Evolutionary conservation across 345 rosid species (phyloP).

Genomic region (Sapria himalayana): DNA sequence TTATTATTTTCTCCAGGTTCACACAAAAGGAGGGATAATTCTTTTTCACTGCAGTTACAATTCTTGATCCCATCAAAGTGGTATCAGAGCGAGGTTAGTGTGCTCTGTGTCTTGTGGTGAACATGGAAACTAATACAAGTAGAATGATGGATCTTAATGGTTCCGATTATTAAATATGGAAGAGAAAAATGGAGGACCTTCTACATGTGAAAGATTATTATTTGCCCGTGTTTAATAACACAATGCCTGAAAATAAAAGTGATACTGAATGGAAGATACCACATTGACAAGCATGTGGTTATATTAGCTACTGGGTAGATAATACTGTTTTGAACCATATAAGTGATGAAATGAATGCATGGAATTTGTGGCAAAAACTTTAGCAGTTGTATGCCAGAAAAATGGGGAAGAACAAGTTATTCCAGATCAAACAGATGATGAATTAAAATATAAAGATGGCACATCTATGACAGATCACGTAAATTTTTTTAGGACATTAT

Average conservation of each 20-base stretch:
- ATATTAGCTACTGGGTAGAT: neutral
- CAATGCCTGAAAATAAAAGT: neutral
- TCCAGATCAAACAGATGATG: neutral
- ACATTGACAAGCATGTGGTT: neutral
- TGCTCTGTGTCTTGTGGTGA: no score
- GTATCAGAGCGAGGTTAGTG: no score
- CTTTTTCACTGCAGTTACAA: no score
- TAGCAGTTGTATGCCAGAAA: neutral
- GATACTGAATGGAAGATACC: neutral
- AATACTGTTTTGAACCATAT: constrained; percentile 4
- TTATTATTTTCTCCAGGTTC: no score
- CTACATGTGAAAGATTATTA: no score
- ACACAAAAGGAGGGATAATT: no score
- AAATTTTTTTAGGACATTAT: neutral
- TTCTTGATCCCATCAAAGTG: no score
- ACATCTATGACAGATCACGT: neutral
- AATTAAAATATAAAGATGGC: neutral
- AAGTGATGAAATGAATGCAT: neutral
- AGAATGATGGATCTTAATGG: no score
- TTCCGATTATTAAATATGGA: neutral
- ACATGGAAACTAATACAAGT: no score
- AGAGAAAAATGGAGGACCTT: neutral
- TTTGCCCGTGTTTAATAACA: neutral
- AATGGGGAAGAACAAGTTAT: neutral
- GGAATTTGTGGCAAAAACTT: neutral